phyloP scores from a whole-genome alignment of 495 filamentous ascomycete genomes.

The Penicillium canescens region DNA sequence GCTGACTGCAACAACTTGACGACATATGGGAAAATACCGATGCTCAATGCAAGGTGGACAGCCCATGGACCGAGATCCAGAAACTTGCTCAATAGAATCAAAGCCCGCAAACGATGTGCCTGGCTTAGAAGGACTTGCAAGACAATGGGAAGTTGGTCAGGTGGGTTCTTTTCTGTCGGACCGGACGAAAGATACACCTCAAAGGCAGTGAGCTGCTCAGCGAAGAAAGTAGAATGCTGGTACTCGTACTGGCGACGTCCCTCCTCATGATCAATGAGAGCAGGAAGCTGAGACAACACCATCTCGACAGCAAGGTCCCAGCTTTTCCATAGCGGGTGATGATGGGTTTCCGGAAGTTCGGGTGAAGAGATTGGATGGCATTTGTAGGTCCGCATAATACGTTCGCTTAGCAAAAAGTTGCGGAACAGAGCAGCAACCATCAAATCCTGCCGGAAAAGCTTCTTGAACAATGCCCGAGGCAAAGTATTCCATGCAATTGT shows the following conservation, averaged over 20 bases:
- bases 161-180: slow-evolving; percentile 78
- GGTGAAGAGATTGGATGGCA: slow-evolving; percentile 92
- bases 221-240: slow-evolving; percentile 92
- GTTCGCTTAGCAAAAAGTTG: slow-evolving; percentile 91
- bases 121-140: slow-evolving; percentile 95
- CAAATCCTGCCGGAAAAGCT: slow-evolving; percentile 95
- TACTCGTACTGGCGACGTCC: slow-evolving; percentile 83
- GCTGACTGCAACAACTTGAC: slow-evolving; percentile 94
- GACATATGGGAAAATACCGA: slow-evolving; percentile 98
- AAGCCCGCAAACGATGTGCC: slow-evolving; percentile 86
- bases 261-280: slow-evolving; percentile 72
- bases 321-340: slow-evolving; percentile 93
- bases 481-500: slow-evolving; percentile 98
- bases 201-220: slow-evolving; percentile 95
- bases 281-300: slow-evolving; percentile 86
- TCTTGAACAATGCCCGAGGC: slow-evolving; percentile 86
- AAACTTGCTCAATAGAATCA: slow-evolving; percentile 92
- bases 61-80: slow-evolving; percentile 96
- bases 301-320: slow-evolving; percentile 98
- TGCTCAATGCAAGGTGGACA: slow-evolving; percentile 91
- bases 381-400: slow-evolving; percentile 92
- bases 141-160: slow-evolving; percentile 94
- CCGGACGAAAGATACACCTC: slow-evolving; percentile 94
- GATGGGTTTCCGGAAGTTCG: slow-evolving; percentile 83
- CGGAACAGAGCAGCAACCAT: slow-evolving; percentile 98